A percentile compares a stretch with the other conserved stretches of the same genome.
Conservation (phyloP, 495 filamentous ascomycete genomes). For the Rhypophila decipiens region DNA sequence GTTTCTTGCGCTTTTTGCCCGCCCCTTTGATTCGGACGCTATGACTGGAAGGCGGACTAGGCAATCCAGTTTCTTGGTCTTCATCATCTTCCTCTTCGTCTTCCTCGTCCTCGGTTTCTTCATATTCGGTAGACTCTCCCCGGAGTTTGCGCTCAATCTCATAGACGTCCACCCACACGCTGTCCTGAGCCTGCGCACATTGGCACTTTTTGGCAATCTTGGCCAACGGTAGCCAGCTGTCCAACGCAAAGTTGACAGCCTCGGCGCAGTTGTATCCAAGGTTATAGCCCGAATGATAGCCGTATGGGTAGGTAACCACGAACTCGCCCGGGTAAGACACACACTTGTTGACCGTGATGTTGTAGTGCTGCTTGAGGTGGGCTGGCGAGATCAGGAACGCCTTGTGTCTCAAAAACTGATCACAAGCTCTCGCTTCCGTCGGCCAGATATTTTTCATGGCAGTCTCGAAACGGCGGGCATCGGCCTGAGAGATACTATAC, state of each 20-base stretch:
- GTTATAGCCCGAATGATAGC: slow-evolving; percentile 98
- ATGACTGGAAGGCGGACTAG: slow-evolving; percentile 61
- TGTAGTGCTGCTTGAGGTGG: slow-evolving; percentile 75
- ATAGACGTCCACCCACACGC: slow-evolving; percentile 94
- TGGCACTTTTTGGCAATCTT: slow-evolving; percentile 95
- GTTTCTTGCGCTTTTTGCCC: slow-evolving; percentile 49
- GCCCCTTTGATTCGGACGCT: slow-evolving; percentile 45
- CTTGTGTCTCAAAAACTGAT: slow-evolving; percentile 96
- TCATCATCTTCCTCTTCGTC: slow-evolving; percentile 65
- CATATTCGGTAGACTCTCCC: slow-evolving; percentile 87
- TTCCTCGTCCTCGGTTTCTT: slow-evolving; percentile 73
- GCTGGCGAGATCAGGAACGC: slow-evolving; percentile 95
- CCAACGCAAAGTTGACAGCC: slow-evolving; percentile 95
- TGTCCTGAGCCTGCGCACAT: slow-evolving; percentile 79
- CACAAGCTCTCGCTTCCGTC: slow-evolving; percentile 91
- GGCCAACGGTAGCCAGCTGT: slow-evolving; percentile 91
- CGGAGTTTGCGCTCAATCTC: slow-evolving; percentile 92
- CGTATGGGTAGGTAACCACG: slow-evolving; percentile 96
- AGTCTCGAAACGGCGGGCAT: slow-evolving; percentile 88
- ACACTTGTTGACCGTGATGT: slow-evolving; percentile 89
- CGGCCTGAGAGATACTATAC: slow-evolving; percentile 97
- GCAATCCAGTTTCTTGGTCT: slow-evolving; percentile 56
- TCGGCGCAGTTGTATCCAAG: slow-evolving; percentile 98
- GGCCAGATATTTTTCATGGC: slow-evolving; percentile 97
- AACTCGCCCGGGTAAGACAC: slow-evolving; percentile 98